phyloP scores from a whole-genome alignment of 2,329 filamentous ascomycete species.

The Beauveria pseudobassiana region DNA sequence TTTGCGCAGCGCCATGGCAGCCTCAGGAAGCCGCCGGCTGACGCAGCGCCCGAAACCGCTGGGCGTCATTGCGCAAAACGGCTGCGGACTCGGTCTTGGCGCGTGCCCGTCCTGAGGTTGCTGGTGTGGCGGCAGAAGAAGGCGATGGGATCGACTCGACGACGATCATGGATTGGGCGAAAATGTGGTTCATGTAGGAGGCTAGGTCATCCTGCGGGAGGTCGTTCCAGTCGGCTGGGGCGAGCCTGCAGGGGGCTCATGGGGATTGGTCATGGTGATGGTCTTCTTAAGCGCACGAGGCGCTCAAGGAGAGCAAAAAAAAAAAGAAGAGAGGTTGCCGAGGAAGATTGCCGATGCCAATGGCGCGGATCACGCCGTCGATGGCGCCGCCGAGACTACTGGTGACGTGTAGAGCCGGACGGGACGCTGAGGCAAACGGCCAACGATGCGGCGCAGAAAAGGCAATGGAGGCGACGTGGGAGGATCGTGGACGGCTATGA shows the following conservation, averaged over 20 bases:
- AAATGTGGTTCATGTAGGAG: constrained; percentile 50
- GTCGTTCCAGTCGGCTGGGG: constrained; percentile 46
- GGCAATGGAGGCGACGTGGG: neutral
- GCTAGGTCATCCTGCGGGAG: constrained; percentile 40
- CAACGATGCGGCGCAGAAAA: neutral
- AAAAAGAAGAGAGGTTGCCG: neutral
- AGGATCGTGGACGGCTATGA: neutral
- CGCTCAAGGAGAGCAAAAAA: neutral
- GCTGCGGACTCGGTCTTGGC: constrained; percentile 45
- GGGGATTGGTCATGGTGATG: constrained; percentile 44
- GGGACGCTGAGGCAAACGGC: neutral
- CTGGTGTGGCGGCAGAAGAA: constrained; percentile 25
- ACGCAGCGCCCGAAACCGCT: constrained; percentile 34
- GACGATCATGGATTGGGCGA: constrained; percentile 61
- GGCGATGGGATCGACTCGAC: constrained; percentile 64
- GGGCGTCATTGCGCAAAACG: constrained; percentile 42
- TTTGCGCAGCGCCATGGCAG: constrained; percentile 55
- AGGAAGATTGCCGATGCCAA: constrained; percentile 30
- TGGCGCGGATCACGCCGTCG: constrained; percentile 61
- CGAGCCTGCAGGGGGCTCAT: constrained; percentile 47
- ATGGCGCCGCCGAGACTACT: constrained; percentile 57
- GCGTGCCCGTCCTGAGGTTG: constrained; percentile 40
- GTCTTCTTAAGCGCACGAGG: neutral
- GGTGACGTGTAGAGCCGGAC: neutral
- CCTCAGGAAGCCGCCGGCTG: constrained; percentile 36